Evolutionary conservation across 2,329 filamentous ascomycete species (phyloP).

Genomic region (Colletotrichum musicola): DNA sequence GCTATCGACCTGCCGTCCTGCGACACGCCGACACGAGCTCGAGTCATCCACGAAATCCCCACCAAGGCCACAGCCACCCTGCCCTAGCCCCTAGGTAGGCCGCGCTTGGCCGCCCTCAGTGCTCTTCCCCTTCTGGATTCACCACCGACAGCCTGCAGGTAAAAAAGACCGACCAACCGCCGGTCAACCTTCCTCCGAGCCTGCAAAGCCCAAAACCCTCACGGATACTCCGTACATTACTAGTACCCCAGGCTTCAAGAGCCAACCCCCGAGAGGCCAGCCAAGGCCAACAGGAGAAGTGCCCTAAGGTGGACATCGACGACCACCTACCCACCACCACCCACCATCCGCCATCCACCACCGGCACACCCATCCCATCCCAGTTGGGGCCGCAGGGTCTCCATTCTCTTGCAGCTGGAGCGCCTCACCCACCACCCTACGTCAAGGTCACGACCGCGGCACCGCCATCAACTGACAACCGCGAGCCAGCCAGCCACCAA

Average conservation of each 20-base stretch:
- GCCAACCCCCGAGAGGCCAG: too few relatives aligned
- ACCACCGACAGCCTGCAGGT: slow-evolving; percentile 25
- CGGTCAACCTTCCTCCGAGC: background rate
- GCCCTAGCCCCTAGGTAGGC: background rate
- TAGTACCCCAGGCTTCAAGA: too few relatives aligned
- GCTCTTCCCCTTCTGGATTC: slow-evolving; percentile 27
- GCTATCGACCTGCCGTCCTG: background rate
- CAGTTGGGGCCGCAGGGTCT: slow-evolving; percentile 24
- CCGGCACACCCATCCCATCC: background rate
- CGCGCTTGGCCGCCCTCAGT: slow-evolving; percentile 29
- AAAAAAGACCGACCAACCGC: slow-evolving; percentile 29
- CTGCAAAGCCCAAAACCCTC: too few relatives aligned
- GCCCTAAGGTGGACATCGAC: too few relatives aligned
- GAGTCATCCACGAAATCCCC: slow-evolving; percentile 28
- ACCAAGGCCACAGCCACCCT: slow-evolving; percentile 21
- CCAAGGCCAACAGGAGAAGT: too few relatives aligned
- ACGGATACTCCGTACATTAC: too few relatives aligned
- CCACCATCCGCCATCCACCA: too few relatives aligned
- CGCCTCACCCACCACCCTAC: background rate
- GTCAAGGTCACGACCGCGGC: background rate
- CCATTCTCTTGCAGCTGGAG: slow-evolving; percentile 23
- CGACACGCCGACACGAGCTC: slow-evolving; percentile 3
- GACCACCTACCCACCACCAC: too few relatives aligned
- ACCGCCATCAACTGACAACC: too few relatives aligned
- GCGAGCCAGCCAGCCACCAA: too few relatives aligned